A percentile compares a stretch with the other conserved stretches of the same genome.
phyloP scores from a whole-genome alignment of 208 protist genomes.

The Leishmania arabica region DNA sequence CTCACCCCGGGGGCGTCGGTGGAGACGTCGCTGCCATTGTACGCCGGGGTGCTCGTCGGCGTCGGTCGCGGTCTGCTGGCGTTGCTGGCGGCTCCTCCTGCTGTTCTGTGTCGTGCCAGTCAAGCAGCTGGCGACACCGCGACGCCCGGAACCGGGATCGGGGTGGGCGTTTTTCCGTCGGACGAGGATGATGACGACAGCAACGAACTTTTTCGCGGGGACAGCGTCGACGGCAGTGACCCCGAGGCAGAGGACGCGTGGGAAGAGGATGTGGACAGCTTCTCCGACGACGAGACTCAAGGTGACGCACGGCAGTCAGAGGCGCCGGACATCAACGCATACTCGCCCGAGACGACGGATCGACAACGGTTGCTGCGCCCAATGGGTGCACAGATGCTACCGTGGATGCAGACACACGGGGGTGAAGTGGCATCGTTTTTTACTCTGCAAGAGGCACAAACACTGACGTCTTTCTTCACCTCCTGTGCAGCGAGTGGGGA shows the following conservation, averaged over 20 bases:
- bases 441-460: slow-evolving; percentile 14
- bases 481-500: background rate
- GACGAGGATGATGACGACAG: slow-evolving; percentile 19
- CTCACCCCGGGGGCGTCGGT: slow-evolving; percentile 2
- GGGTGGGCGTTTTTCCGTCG: background rate
- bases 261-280: slow-evolving; percentile 23
- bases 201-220: slow-evolving; percentile 21
- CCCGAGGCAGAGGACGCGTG: slow-evolving; percentile 24
- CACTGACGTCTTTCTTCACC: slow-evolving; percentile 21
- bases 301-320: background rate
- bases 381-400: slow-evolving; percentile 21
- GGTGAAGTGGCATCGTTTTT: slow-evolving; percentile 29
- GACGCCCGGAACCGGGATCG: background rate
- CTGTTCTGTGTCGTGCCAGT: slow-evolving; percentile 5
- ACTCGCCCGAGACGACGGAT: background rate
- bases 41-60: slow-evolving; percentile 21
- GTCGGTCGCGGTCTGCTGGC: slow-evolving; percentile 26
- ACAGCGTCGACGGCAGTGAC: background rate
- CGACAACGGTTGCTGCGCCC: slow-evolving; percentile 6
- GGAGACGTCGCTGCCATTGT: slow-evolving; percentile 25
- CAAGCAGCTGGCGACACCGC: slow-evolving; percentile 7
- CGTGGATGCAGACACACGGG: slow-evolving; percentile 28
- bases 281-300: background rate
- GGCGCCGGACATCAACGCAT: background rate
- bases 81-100: slow-evolving; percentile 12